phyloP scores from a whole-genome alignment of 176 grass and related monocot genomes.

The Tuctoria greenei region DNA sequence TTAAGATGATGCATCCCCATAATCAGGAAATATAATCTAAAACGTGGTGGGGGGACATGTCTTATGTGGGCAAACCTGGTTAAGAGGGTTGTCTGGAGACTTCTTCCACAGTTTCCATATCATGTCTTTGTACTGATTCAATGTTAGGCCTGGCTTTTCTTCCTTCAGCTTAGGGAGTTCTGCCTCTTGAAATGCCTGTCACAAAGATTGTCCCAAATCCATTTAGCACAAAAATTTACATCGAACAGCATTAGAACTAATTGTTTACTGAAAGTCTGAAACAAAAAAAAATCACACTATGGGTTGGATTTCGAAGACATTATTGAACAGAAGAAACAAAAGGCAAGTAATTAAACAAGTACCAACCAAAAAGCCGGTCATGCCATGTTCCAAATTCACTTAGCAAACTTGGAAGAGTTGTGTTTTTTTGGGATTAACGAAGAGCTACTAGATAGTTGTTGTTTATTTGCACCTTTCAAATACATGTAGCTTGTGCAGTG shows the following conservation, averaged over 20 bases:
- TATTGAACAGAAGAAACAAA: background rate
- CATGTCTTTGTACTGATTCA: slow-evolving; percentile 75
- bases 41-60: background rate
- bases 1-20: background rate
- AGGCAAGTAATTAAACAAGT: background rate
- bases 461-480: too few species aligned
- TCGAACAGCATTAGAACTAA: slow-evolving; percentile 1
- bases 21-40: background rate
- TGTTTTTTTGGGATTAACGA: too few species aligned
- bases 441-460: too few species aligned
- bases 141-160: slow-evolving; percentile 68
- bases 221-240: background rate
- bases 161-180: slow-evolving; percentile 69
- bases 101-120: slow-evolving; percentile 84
- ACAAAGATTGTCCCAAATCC: slow-evolving; percentile 4
- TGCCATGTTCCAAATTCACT: background rate
- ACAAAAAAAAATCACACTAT: background rate
- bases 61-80: slow-evolving; percentile 42
- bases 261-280: background rate
- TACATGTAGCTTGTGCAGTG: background rate
- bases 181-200: slow-evolving; percentile 63
- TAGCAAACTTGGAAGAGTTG: background rate
- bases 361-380: background rate
- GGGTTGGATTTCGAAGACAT: background rate
- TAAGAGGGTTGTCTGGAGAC: slow-evolving; percentile 74